Percentiles rank a stretch among this genome's conserved stretches.
Evolutionary conservation across 2,329 filamentous ascomycete genomes (phyloP).

Genomic region (Colletotrichum sp.): DNA sequence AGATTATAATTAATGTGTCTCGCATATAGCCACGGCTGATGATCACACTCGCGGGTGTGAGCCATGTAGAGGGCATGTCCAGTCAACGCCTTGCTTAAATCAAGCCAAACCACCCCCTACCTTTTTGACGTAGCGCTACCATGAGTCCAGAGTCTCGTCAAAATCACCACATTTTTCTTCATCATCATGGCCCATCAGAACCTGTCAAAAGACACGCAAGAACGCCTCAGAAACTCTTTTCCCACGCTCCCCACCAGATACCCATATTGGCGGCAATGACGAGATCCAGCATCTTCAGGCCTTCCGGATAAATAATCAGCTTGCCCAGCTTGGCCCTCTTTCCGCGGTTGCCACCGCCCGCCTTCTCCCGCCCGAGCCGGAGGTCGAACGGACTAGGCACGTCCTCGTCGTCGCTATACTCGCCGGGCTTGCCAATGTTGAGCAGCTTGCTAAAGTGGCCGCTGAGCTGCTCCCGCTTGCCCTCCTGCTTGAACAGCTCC

Average conservation of each 20-base stretch:
- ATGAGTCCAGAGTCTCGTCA: not conserved
- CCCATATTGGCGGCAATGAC: constrained; percentile 90
- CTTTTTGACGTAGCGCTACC: not conserved
- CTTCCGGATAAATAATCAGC: constrained; percentile 86
- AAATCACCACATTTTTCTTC: not conserved
- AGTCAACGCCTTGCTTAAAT: constrained; percentile 11
- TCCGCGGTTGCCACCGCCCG: constrained; percentile 84
- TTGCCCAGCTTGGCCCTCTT: constrained; percentile 94
- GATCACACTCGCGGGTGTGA: not conserved
- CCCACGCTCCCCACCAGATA: constrained; percentile 92
- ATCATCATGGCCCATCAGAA: not conserved
- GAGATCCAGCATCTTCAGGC: constrained; percentile 93
- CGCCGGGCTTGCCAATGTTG: constrained; percentile 26
- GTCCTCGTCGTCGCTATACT: constrained; percentile 42
- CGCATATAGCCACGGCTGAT: not conserved
- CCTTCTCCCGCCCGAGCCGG: constrained; percentile 79
- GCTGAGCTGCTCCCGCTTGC: constrained; percentile 35
- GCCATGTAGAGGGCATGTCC: not conserved
- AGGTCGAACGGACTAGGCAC: constrained; percentile 64
- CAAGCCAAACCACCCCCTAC: not conserved
- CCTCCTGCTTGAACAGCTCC: constrained; percentile 48
- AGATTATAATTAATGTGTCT: not conserved
- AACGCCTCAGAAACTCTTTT: constrained; percentile 48
- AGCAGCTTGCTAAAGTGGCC: constrained; percentile 49
- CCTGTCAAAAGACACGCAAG: not conserved